Conservation (phyloP, 2,329 filamentous ascomycete genomes). For the Verticillium isaacii region DNA sequence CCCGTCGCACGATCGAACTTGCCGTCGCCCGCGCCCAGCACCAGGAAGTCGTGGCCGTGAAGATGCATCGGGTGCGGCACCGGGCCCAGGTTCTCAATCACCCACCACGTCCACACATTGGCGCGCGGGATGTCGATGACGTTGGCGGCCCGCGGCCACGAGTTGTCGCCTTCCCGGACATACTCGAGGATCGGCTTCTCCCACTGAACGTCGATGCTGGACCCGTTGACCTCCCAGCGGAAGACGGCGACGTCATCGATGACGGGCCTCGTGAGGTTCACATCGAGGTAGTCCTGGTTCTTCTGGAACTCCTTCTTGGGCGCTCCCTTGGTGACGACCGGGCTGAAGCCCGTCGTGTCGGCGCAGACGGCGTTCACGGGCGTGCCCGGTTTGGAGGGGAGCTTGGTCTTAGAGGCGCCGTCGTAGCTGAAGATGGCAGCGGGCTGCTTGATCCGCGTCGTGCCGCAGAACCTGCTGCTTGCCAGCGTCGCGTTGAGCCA, state of each 20-base stretch:
- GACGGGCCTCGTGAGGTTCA: constrained; percentile 13
- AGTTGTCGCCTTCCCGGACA: constrained; percentile 12
- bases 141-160: constrained; percentile 14
- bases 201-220: constrained; percentile 30
- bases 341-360: constrained; percentile 14
- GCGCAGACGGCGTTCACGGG: constrained; percentile 11
- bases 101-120: constrained; percentile 24
- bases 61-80: constrained; percentile 43
- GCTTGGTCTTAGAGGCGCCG: constrained; percentile 21
- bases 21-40: constrained; percentile 19
- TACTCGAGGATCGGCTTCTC: constrained; percentile 29
- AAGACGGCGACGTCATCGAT: constrained; percentile 4
- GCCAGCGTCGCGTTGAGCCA: constrained; percentile 34
- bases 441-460: constrained; percentile 21
- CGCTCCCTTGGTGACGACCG: constrained; percentile 19
- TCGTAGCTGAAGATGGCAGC: constrained; percentile 32
- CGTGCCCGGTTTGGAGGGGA: constrained; percentile 23
- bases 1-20: constrained; percentile 14
- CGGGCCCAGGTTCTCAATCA: constrained; percentile 21
- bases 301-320: constrained; percentile 18
- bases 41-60: constrained; percentile 36
- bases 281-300: constrained; percentile 15
- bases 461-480: constrained; percentile 21
- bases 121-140: constrained; percentile 12
- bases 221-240: constrained; percentile 26